Evolutionary conservation across 2,329 filamentous ascomycete genomes (phyloP).

Genomic region (Cryphonectria parasitica): DNA sequence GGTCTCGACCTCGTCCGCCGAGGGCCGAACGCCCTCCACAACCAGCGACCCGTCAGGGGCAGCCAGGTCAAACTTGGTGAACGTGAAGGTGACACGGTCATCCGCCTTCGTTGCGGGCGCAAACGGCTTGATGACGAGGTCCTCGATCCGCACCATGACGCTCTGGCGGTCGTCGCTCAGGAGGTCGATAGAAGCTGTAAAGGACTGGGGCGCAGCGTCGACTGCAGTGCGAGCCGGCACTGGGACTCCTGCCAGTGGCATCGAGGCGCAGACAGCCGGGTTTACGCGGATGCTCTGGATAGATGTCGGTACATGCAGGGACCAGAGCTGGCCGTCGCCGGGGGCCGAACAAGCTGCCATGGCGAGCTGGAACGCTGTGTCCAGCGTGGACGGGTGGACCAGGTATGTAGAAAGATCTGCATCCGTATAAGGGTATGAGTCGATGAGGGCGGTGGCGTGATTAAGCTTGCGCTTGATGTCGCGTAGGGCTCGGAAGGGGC

Average conservation of each 20-base stretch:
- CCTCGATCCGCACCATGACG: slow-evolving; percentile 31
- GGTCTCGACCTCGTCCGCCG: slow-evolving; percentile 1
- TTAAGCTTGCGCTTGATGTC: slow-evolving; percentile 1
- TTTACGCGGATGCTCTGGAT: neutral
- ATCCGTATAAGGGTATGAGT: too few species aligned
- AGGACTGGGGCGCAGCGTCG: neutral
- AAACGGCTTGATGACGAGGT: slow-evolving; percentile 27
- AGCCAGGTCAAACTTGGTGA: slow-evolving; percentile 27
- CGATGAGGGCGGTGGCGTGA: neutral
- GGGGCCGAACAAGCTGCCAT: slow-evolving; percentile 13
- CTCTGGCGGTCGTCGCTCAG: slow-evolving; percentile 19
- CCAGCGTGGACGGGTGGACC: slow-evolving; percentile 20
- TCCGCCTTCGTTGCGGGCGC: slow-evolving; percentile 21
- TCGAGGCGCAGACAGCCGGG: neutral
- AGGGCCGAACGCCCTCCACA: neutral
- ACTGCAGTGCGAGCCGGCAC: neutral
- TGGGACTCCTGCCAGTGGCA: neutral
- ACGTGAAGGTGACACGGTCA: slow-evolving; percentile 21
- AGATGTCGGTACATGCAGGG: slow-evolving; percentile 17
- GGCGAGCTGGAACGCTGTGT: slow-evolving; percentile 18
- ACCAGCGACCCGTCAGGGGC: slow-evolving; percentile 22
- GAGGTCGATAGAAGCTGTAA: slow-evolving; percentile 23
- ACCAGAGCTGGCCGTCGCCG: slow-evolving; percentile 13
- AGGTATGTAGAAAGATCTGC: too few species aligned
- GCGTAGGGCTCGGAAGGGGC: slow-evolving; percentile 16